A percentile compares a stretch with the other conserved stretches of the same genome.
phyloP scores from a whole-genome alignment of 1,284 basidiomycete genomes.

The Malassezia obtusa region DNA sequence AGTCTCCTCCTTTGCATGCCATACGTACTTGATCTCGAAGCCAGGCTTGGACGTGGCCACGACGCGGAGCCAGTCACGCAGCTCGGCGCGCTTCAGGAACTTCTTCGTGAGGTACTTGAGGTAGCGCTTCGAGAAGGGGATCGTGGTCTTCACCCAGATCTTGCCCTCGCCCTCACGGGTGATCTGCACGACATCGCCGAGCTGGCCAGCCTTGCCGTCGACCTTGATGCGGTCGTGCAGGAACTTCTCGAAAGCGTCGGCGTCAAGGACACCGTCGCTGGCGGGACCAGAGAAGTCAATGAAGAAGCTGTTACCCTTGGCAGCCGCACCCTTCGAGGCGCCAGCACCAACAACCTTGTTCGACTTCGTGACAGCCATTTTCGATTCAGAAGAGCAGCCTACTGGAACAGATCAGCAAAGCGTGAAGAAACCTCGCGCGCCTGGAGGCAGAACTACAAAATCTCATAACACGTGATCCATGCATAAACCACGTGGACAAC shows the following conservation, averaged over 20 bases:
- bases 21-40: constrained; percentile 45
- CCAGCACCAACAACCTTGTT: constrained; percentile 31
- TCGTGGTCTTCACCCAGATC: constrained; percentile 49
- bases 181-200: constrained; percentile 52
- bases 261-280: constrained; percentile 78
- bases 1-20: neutral
- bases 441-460: constrained; percentile 12
- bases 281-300: constrained; percentile 92
- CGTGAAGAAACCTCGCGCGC: constrained; percentile 3
- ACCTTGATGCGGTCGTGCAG: constrained; percentile 89
- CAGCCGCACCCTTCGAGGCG: constrained; percentile 32
- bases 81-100: constrained; percentile 47
- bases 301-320: constrained; percentile 78
- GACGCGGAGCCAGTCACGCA: constrained; percentile 49
- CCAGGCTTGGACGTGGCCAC: constrained; percentile 50
- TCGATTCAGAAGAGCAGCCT: too few relatives aligned
- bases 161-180: constrained; percentile 50
- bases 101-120: constrained; percentile 52
- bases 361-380: constrained; percentile 36
- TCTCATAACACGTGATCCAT: constrained; percentile 5
- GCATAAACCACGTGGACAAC: constrained; percentile 6
- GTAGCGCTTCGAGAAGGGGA: constrained; percentile 51
- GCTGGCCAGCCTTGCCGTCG: constrained; percentile 55
- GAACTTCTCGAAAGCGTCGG: constrained; percentile 82
- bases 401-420: too few relatives aligned